Conservation (phyloP, 768 basidiomycete genomes). For the Lactarius sp. region DNA sequence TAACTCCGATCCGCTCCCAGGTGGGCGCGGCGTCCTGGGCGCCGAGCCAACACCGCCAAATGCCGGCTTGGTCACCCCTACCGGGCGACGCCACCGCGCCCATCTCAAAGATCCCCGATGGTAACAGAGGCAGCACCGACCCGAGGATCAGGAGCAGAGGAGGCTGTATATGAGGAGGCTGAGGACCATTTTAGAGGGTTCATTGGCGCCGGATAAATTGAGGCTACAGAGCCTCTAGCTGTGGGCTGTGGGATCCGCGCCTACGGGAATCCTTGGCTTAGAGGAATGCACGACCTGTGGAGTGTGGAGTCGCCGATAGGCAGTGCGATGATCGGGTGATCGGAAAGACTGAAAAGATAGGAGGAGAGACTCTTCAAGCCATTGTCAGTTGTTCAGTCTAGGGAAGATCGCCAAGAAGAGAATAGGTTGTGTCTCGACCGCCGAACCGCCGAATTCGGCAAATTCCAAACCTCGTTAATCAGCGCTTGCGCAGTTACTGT, state of each 20-base stretch:
- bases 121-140: conserved; percentile 13
- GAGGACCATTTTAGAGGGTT: background rate
- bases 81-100: conserved; percentile 40
- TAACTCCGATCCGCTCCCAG: conserved; percentile 26
- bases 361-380: too few species aligned
- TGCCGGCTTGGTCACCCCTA: conserved; percentile 25
- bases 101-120: conserved; percentile 39
- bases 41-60: background rate
- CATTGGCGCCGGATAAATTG: conserved; percentile 24
- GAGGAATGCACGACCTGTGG: conserved; percentile 29
- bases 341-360: background rate
- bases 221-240: conserved; percentile 31
- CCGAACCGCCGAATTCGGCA: too few species aligned
- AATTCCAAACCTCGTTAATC: too few species aligned
- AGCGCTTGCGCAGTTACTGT: too few species aligned
- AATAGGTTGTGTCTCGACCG: too few species aligned
- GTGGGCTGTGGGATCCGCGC: conserved; percentile 37
- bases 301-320: conserved; percentile 24
- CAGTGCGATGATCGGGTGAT: conserved; percentile 41
- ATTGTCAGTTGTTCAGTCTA: too few species aligned
- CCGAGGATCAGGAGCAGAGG: background rate
- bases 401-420: too few species aligned
- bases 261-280: conserved; percentile 34
- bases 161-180: background rate
- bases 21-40: background rate